phyloP scores from a whole-genome alignment of 1,284 basidiomycete species.

The Ganoderma lingzhi region DNA sequence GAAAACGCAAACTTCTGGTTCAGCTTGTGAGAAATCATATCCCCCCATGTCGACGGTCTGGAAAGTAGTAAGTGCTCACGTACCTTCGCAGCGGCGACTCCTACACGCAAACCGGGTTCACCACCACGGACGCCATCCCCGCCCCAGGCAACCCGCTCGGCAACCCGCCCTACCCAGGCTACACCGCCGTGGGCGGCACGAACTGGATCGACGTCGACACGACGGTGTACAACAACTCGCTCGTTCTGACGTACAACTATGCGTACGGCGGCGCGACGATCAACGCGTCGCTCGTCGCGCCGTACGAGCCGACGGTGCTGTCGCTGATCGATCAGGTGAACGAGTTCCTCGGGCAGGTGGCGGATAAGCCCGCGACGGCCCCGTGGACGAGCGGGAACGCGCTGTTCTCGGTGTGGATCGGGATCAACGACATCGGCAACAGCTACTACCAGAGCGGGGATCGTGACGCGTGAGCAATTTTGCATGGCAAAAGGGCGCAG shows the following conservation, averaged over 20 bases:
- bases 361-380: conserved; percentile 52
- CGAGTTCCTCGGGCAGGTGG: conserved; percentile 54
- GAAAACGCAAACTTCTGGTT: conserved; percentile 54
- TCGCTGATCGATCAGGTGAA: conserved; percentile 65
- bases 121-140: conserved; percentile 50
- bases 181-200: conserved; percentile 56
- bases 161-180: conserved; percentile 66
- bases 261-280: conserved; percentile 70
- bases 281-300: conserved; percentile 57
- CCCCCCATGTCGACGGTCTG: background rate
- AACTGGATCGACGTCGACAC: conserved; percentile 67
- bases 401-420: conserved; percentile 68
- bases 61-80: too few relatives aligned
- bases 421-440: conserved; percentile 69
- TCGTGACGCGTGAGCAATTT: conserved; percentile 52
- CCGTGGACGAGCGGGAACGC: conserved; percentile 62
- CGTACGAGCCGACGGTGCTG: conserved; percentile 56
- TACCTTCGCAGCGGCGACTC: conserved; percentile 58
- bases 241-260: conserved; percentile 65
- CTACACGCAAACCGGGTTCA: conserved; percentile 64
- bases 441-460: conserved; percentile 56
- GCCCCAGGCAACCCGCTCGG: conserved; percentile 59
- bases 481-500: background rate
- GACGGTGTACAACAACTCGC: conserved; percentile 57
- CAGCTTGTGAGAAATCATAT: conserved; percentile 50